Evolutionary conservation across 495 filamentous ascomycete species (phyloP).

Genomic region (Trichoderma erinaceum): DNA sequence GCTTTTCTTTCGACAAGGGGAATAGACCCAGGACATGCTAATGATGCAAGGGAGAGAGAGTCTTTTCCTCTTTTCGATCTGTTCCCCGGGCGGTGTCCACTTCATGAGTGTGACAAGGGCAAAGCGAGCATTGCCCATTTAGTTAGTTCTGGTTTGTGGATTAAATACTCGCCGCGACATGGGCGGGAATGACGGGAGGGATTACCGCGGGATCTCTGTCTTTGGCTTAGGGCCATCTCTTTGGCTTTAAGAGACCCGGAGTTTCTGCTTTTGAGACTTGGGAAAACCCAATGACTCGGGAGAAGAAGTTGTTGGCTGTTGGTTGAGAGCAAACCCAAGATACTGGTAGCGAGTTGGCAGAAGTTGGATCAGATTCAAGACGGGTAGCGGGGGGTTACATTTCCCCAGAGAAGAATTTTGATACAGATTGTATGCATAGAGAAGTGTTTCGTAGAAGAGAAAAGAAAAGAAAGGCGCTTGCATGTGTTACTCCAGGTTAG

Average conservation of each 20-base stretch:
- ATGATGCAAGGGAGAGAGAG: not conserved
- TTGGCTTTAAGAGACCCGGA: not conserved
- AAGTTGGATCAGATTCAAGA: not conserved
- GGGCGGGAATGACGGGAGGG: not conserved
- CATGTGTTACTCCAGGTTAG: too few species aligned
- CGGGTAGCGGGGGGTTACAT: not conserved
- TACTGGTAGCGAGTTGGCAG: conserved; percentile 1
- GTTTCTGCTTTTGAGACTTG: not conserved
- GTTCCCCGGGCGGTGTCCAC: not conserved
- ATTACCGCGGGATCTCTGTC: not conserved
- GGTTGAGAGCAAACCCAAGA: not conserved
- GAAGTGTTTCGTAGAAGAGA: not conserved
- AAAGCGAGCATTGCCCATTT: conserved; percentile 7
- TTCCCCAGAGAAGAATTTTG: not conserved
- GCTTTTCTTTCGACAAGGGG: not conserved
- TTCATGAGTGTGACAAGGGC: not conserved
- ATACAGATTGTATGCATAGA: not conserved
- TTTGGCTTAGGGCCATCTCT: not conserved
- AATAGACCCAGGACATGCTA: too few species aligned
- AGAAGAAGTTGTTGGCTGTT: not conserved
- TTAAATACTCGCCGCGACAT: not conserved
- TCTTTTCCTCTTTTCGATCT: not conserved
- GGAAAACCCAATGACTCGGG: not conserved
- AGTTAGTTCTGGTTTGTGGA: not conserved
- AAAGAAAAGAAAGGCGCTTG: too few species aligned